Conservation (phyloP, 2,329 filamentous ascomycete species). For the Chrysoporthe austroafricana region DNA sequence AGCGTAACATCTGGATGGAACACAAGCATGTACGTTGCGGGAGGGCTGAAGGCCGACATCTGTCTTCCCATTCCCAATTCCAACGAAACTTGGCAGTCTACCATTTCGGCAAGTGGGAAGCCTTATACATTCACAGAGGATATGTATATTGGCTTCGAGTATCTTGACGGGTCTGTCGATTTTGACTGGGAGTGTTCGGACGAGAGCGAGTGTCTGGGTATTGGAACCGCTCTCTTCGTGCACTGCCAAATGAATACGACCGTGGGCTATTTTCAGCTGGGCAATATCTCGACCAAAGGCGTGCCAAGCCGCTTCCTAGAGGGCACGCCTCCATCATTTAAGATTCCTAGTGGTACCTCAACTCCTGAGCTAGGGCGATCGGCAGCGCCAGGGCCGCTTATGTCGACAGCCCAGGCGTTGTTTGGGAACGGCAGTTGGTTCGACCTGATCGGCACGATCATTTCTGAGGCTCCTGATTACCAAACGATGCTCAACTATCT, state of each 20-base stretch:
- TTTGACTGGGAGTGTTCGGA: neutral
- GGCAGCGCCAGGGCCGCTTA: conserved; percentile 6
- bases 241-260: conserved; percentile 18
- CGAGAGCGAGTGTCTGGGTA: neutral
- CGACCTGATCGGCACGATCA: neutral
- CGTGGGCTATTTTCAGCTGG: conserved; percentile 17
- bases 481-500: neutral
- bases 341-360: neutral
- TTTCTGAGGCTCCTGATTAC: neutral
- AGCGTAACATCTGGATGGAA: conserved; percentile 4
- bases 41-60: neutral
- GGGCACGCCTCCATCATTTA: conserved; percentile 6
- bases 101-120: neutral
- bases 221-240: neutral
- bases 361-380: neutral
- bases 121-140: conserved; percentile 22
- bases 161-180: neutral
- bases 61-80: conserved; percentile 3
- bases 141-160: conserved; percentile 8
- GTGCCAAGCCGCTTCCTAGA: conserved; percentile 9
- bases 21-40: neutral
- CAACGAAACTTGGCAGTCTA: conserved; percentile 6
- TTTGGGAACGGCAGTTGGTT: conserved; percentile 21
- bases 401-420: conserved; percentile 19
- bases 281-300: conserved; percentile 6